phyloP scores from a whole-genome alignment of 140 eudicot genomes.

The Erigeron philadelphicus region DNA sequence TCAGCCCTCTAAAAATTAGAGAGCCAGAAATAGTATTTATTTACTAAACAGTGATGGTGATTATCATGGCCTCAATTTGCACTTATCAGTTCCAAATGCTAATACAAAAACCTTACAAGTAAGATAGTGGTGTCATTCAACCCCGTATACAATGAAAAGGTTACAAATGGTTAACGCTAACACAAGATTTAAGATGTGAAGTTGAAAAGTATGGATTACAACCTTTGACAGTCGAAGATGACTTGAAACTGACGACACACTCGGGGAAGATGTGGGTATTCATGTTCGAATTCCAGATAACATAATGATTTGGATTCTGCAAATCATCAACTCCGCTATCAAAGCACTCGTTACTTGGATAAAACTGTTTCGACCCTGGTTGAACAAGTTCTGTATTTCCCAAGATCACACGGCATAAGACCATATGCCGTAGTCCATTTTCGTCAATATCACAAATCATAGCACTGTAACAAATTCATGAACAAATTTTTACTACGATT shows the following conservation, averaged over 20 bases:
- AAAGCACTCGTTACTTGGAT: slow-evolving; percentile 56
- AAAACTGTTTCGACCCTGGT: slow-evolving; percentile 51
- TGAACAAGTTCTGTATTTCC: slow-evolving; percentile 66
- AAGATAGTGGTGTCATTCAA: neutral
- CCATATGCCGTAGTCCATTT: slow-evolving; percentile 51
- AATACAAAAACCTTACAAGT: neutral
- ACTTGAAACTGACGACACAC: slow-evolving; percentile 51
- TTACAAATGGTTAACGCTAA: neutral
- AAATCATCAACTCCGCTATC: slow-evolving; percentile 86
- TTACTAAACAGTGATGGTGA: too few relatives aligned
- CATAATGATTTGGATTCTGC: slow-evolving; percentile 47
- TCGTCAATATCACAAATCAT: slow-evolving; percentile 39
- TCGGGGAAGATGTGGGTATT: slow-evolving; percentile 63
- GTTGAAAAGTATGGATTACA: slow-evolving; percentile 3
- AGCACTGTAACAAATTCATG: slow-evolving; percentile 34
- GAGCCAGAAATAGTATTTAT: too few relatives aligned
- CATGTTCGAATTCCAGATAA: slow-evolving; percentile 53
- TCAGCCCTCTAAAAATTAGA: too few relatives aligned
- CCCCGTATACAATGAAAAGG: neutral
- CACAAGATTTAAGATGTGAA: neutral
- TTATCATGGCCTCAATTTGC: neutral
- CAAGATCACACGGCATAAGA: slow-evolving; percentile 82
- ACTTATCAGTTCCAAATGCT: neutral
- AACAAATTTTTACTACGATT: neutral
- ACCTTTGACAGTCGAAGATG: slow-evolving; percentile 38